Conservation (phyloP, 2,329 filamentous ascomycete species). For the Onygenales sp. region DNA sequence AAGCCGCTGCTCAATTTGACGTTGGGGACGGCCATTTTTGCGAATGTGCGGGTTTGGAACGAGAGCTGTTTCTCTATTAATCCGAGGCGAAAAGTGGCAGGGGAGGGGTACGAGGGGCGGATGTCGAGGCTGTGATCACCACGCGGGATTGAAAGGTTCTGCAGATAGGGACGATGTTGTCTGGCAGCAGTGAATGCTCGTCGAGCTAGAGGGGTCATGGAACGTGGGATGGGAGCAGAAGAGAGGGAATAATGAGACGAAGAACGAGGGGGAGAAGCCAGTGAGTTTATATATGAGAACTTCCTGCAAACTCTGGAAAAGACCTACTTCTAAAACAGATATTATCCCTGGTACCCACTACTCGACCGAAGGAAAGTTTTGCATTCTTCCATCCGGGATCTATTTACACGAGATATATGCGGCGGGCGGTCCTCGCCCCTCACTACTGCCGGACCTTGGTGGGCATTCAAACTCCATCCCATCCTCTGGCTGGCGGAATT, state of each 20-base stretch:
- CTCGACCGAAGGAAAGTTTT: not conserved
- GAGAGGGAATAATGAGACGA: not conserved
- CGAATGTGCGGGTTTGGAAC: not conserved
- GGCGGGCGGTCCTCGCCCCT: not conserved
- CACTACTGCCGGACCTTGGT: not conserved
- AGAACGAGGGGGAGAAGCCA: not conserved
- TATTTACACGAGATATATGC: not conserved
- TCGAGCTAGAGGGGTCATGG: not conserved
- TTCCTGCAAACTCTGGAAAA: not conserved
- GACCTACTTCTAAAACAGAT: not conserved
- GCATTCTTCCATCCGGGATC: not conserved
- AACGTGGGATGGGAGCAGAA: not conserved
- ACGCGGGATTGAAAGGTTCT: not conserved
- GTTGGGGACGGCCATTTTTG: constrained; percentile 14
- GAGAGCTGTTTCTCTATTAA: not conserved
- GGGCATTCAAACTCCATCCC: not conserved
- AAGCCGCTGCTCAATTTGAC: constrained; percentile 19
- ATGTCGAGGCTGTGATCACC: not conserved
- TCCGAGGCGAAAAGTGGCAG: not conserved
- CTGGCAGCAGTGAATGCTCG: not conserved
- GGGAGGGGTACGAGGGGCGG: too few relatives aligned
- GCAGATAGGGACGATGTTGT: not conserved
- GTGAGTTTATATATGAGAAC: not conserved
- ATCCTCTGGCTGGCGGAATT: constrained; percentile 1
- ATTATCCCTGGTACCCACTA: not conserved